Percentiles rank a stretch among this genome's conserved stretches.
These are phyloP conservation scores for Neopestalotiopsis clavispora DNA, from an alignment of 2,329 filamentous ascomycete species.

Conservation along the genomic window DNA sequence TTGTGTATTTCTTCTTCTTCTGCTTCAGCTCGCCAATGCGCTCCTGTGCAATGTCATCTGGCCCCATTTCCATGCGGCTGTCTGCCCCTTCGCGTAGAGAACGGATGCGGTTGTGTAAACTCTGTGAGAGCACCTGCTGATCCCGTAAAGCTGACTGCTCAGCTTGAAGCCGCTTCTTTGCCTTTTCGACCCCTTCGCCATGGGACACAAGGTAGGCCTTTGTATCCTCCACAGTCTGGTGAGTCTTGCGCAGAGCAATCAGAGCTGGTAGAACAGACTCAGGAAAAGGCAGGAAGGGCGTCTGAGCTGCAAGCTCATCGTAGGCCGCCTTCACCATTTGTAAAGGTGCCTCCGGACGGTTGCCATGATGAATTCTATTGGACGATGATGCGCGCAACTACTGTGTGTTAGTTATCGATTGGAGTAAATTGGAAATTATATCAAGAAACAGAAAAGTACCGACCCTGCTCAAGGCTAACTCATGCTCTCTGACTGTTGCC, in stretches of 20 bases:
- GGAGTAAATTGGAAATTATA: not conserved
- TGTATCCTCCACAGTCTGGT: slow-evolving; percentile 68
- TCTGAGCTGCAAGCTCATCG: slow-evolving; percentile 61
- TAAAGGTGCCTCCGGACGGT: slow-evolving; percentile 39
- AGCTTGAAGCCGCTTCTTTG: slow-evolving; percentile 52
- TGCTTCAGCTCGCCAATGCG: slow-evolving; percentile 64
- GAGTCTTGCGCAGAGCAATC: slow-evolving; percentile 71
- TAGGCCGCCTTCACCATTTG: slow-evolving; percentile 69
- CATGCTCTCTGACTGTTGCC: slow-evolving; percentile 58
- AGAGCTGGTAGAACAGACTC: slow-evolving; percentile 74
- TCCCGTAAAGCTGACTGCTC: slow-evolving; percentile 58
- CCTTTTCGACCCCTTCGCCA: slow-evolving; percentile 44
- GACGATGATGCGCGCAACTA: slow-evolving; percentile 19
- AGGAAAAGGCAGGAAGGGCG: slow-evolving; percentile 69
- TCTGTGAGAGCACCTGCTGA: slow-evolving; percentile 58
- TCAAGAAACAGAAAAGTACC: slow-evolving; percentile 10
- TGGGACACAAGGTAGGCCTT: slow-evolving; percentile 60
- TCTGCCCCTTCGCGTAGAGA: slow-evolving; percentile 62
- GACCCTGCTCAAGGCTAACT: slow-evolving; percentile 54
- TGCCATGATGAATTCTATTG: slow-evolving; percentile 21
- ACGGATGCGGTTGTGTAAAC: slow-evolving; percentile 60
- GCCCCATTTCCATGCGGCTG: slow-evolving; percentile 60
- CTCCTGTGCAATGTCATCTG: slow-evolving; percentile 66
- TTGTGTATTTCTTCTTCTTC: slow-evolving; percentile 64
- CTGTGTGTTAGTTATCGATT: not conserved